phyloP scores from a whole-genome alignment of 208 protist species.

The Trypanosomatidae sp. region DNA sequence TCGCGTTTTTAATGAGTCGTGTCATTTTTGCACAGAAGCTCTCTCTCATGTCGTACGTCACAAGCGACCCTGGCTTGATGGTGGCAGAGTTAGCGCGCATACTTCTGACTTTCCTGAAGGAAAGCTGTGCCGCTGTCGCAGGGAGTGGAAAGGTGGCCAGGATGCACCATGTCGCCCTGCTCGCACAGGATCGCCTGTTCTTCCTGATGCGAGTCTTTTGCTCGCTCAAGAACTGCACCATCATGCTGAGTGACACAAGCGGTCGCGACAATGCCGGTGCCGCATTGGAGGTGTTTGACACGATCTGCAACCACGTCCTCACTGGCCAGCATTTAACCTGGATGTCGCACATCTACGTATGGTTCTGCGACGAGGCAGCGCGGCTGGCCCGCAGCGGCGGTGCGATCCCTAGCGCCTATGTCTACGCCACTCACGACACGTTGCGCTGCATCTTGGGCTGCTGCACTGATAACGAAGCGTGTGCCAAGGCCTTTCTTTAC shows the following conservation, averaged over 20 bases:
- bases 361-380: conserved; percentile 56
- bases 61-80: conserved; percentile 29
- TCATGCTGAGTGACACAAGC: conserved; percentile 42
- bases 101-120: conserved; percentile 53
- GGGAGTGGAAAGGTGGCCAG: conserved; percentile 14
- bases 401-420: conserved; percentile 33
- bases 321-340: conserved; percentile 36
- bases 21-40: conserved; percentile 54
- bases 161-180: conserved; percentile 31
- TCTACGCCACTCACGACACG: conserved; percentile 38
- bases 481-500: conserved; percentile 52
- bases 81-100: conserved; percentile 33
- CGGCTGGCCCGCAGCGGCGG: conserved; percentile 11
- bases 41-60: conserved; percentile 58
- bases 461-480: conserved; percentile 38
- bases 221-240: conserved; percentile 36
- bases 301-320: conserved; percentile 32
- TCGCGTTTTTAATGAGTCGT: conserved; percentile 62
- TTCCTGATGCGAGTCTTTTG: conserved; percentile 61
- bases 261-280: conserved; percentile 5
- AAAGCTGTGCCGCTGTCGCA: conserved; percentile 17
- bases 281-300: conserved; percentile 13
- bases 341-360: conserved; percentile 51
- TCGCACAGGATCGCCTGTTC: conserved; percentile 49
- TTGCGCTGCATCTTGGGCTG: conserved; percentile 56